These are phyloP conservation scores for Cyberlindnera misumaiensis DNA, from an alignment of 805 yeast species.

Conservation along the genomic window DNA sequence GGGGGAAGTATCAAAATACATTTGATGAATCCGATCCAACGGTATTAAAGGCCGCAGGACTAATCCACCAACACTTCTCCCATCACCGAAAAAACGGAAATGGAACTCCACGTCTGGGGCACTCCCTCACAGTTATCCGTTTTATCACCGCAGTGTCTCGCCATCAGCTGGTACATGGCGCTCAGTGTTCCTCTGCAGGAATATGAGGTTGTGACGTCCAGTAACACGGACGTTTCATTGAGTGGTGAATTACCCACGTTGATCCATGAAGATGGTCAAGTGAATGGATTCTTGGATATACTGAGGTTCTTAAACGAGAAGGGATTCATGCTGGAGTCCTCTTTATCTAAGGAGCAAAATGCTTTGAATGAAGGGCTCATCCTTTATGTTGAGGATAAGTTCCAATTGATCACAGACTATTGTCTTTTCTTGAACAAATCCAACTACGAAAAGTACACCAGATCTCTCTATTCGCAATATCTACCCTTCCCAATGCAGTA, in stretches of 20 bases:
- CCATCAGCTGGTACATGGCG: constrained; percentile 36
- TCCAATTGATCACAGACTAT: constrained; percentile 46
- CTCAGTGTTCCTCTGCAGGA: constrained; percentile 17
- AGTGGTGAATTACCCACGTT: constrained; percentile 46
- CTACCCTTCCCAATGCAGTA: constrained; percentile 74
- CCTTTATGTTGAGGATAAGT: constrained; percentile 33
- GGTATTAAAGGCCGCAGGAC: too few species aligned
- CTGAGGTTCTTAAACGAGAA: constrained; percentile 23
- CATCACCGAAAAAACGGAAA: neutral
- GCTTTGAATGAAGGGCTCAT: constrained; percentile 41
- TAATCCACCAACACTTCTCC: too few species aligned
- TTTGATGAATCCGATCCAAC: too few species aligned
- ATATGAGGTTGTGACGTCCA: constrained; percentile 44
- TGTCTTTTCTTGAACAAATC: constrained; percentile 46
- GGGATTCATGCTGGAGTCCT: constrained; percentile 4
- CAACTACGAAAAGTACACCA: constrained; percentile 56
- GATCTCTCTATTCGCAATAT: constrained; percentile 44
- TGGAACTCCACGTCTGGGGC: constrained; percentile 53
- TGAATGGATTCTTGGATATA: constrained; percentile 39
- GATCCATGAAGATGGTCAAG: constrained; percentile 13
- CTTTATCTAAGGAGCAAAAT: constrained; percentile 18
- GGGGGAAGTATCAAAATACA: too few species aligned
- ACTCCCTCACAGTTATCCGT: constrained; percentile 29
- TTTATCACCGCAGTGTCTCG: constrained; percentile 47
- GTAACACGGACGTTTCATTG: constrained; percentile 48